These are phyloP conservation scores for Litsea cubeba DNA, from an alignment of 164 flowering plant species.

Conservation along the genomic window DNA sequence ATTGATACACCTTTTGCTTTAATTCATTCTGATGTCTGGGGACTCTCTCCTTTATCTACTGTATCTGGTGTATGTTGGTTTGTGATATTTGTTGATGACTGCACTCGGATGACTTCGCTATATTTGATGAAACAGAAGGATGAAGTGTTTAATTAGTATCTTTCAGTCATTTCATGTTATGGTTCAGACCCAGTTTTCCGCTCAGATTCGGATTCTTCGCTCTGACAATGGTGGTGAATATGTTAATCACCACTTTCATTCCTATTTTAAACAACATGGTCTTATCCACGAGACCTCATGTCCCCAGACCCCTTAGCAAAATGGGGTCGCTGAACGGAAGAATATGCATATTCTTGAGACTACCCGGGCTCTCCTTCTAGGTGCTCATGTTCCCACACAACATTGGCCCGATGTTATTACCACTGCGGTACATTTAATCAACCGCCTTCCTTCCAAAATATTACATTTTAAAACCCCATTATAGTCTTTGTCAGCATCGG, in stretches of 20 bases:
- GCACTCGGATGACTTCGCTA: conserved; percentile 5
- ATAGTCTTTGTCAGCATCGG: not conserved
- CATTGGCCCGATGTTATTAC: not conserved
- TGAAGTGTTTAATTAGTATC: not conserved
- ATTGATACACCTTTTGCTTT: not conserved
- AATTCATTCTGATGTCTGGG: not conserved
- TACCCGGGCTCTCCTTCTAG: too few relatives aligned
- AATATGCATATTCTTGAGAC: too few relatives aligned
- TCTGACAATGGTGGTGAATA: conserved; percentile 5
- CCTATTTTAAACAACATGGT: not conserved
- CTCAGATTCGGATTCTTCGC: not conserved
- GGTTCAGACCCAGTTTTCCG: not conserved
- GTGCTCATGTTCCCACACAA: too few relatives aligned
- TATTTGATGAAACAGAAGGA: not conserved
- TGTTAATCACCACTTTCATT: not conserved
- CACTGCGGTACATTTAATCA: not conserved
- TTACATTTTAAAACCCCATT: not conserved
- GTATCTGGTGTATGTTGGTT: not conserved
- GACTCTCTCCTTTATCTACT: conserved; percentile 4
- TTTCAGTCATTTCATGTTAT: not conserved
- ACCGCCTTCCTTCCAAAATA: not conserved
- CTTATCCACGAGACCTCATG: not conserved
- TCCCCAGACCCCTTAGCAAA: not conserved
- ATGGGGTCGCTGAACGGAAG: conserved; percentile 6
- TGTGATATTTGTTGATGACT: conserved; percentile 5